These are phyloP conservation scores for Apodospora peruviana DNA, from an alignment of 495 filamentous ascomycete species.

Conservation along the genomic window DNA sequence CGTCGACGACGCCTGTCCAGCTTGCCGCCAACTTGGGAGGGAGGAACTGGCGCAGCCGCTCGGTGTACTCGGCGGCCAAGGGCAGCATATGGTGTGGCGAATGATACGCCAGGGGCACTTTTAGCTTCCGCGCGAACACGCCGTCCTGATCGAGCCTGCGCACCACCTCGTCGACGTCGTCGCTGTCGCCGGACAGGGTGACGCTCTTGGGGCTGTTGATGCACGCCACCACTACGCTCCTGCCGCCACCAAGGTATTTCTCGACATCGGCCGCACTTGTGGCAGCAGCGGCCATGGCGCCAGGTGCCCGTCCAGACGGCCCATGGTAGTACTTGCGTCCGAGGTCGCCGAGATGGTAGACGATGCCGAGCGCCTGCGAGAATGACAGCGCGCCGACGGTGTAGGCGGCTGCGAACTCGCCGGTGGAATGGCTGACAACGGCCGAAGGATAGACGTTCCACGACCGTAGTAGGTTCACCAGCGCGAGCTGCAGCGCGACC, in stretches of 20 bases:
- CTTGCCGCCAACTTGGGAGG: neutral
- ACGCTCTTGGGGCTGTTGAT: conserved; percentile 36
- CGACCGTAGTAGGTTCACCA: conserved; percentile 43
- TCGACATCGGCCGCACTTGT: conserved; percentile 28
- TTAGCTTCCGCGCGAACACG: conserved; percentile 20
- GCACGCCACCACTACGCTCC: conserved; percentile 28
- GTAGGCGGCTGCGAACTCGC: conserved; percentile 50
- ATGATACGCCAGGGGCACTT: conserved; percentile 33
- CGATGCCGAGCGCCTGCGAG: conserved; percentile 37
- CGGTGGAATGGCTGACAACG: conserved; percentile 56
- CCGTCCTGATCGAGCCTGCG: conserved; percentile 3
- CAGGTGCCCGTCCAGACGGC: conserved; percentile 7
- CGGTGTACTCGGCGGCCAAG: conserved; percentile 24
- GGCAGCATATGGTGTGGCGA: conserved; percentile 30
- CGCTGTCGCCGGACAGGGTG: conserved; percentile 38
- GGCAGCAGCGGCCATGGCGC: conserved; percentile 46
- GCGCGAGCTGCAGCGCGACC: conserved; percentile 40
- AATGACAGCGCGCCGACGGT: conserved; percentile 33
- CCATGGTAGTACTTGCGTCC: neutral
- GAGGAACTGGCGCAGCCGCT: neutral
- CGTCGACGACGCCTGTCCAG: neutral
- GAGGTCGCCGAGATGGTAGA: conserved; percentile 30
- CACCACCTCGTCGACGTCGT: conserved; percentile 20
- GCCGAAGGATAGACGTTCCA: conserved; percentile 40
- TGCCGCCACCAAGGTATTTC: conserved; percentile 14